These are phyloP conservation scores for Suillus sp. DNA, from an alignment of 768 basidiomycete genomes.

Conservation along the genomic window DNA sequence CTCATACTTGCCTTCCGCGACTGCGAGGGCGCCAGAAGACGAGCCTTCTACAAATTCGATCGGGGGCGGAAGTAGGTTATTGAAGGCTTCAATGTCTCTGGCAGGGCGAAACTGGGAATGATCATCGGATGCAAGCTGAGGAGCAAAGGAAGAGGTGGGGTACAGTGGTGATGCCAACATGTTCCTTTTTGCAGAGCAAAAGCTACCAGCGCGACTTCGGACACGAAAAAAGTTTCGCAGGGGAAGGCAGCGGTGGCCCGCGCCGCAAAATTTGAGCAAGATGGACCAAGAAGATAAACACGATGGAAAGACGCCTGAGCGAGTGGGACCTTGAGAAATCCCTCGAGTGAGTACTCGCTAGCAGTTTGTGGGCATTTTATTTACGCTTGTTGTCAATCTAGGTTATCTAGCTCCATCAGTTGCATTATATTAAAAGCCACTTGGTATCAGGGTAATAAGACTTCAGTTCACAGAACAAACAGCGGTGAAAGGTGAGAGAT, in stretches of 20 bases:
- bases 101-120: constrained; percentile 61
- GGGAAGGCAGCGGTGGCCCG: constrained; percentile 12
- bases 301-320: constrained; percentile 17
- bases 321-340: constrained; percentile 8
- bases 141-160: constrained; percentile 53
- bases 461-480: background rate
- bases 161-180: constrained; percentile 74
- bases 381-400: constrained; percentile 26
- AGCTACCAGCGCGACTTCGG: constrained; percentile 10
- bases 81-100: constrained; percentile 74
- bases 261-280: constrained; percentile 16
- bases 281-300: constrained; percentile 18
- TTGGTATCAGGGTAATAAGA: constrained; percentile 10
- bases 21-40: constrained; percentile 70
- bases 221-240: constrained; percentile 12
- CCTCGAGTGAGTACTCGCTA: background rate
- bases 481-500: background rate
- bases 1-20: constrained; percentile 76
- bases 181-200: constrained; percentile 26
- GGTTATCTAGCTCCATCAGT: background rate
- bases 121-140: constrained; percentile 52
- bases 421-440: background rate
- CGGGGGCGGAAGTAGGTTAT: constrained; percentile 75
- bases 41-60: constrained; percentile 86
- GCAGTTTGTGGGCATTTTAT: constrained; percentile 20